Evolutionary conservation across 345 rosid species (phyloP).

Genomic region (Sisymbrium irio): DNA sequence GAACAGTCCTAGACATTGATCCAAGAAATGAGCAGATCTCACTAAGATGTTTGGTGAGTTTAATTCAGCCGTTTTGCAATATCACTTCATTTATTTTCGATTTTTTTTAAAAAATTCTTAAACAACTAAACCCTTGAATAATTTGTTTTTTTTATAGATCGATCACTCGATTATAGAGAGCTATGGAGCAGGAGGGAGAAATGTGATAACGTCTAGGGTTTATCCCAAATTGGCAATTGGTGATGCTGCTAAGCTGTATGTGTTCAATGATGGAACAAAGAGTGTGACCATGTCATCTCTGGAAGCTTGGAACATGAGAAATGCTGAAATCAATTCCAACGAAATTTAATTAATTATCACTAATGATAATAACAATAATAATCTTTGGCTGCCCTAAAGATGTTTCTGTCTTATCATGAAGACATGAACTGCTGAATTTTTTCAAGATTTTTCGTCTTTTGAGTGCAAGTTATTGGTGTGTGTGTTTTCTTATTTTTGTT

Average conservation of each 20-base stretch:
- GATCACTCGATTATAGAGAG: constrained; percentile 52
- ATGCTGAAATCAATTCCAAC: constrained; percentile 36
- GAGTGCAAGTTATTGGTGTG: background rate
- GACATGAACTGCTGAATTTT: background rate
- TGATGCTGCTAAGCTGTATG: constrained; percentile 34
- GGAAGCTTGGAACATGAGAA: constrained; percentile 63
- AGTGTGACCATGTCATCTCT: constrained; percentile 39
- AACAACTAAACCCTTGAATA: background rate
- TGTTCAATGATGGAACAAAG: constrained; percentile 49
- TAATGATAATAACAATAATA: background rate
- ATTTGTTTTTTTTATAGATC: constrained; percentile 29
- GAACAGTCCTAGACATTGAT: constrained; percentile 45
- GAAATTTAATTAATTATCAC: background rate
- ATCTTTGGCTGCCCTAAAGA: background rate
- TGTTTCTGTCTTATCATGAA: background rate
- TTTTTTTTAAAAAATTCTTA: too few species aligned
- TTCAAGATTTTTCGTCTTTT: background rate
- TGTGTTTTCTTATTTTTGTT: background rate
- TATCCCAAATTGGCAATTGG: constrained; percentile 48
- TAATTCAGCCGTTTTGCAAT: background rate
- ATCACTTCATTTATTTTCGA: background rate
- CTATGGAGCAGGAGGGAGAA: constrained; percentile 52
- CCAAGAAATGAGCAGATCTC: constrained; percentile 43
- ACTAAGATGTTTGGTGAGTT: constrained; percentile 51
- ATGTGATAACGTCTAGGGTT: constrained; percentile 57